These are phyloP conservation scores for Penicillium digitatum DNA, from an alignment of 2,329 filamentous ascomycete species.

Conservation along the genomic window DNA sequence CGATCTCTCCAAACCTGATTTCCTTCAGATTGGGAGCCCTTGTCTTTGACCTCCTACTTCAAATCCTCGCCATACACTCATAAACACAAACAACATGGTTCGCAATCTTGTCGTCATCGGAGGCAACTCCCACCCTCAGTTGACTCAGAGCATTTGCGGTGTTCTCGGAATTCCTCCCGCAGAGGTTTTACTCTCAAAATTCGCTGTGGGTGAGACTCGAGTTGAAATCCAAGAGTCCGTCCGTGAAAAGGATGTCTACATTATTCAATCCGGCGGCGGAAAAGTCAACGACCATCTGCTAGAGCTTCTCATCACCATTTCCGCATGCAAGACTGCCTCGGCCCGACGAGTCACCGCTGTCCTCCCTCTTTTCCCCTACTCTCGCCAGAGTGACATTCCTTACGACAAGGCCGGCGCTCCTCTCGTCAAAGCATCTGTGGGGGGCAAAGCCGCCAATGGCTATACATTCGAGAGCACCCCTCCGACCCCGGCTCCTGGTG, in stretches of 20 bases:
- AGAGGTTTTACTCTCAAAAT: slow-evolving; percentile 81
- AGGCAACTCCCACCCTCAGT: slow-evolving; percentile 84
- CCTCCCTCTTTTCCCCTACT: slow-evolving; percentile 93
- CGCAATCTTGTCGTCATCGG: slow-evolving; percentile 92
- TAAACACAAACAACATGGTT: slow-evolving; percentile 60
- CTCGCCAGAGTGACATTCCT: slow-evolving; percentile 88
- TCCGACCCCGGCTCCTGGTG: slow-evolving; percentile 72
- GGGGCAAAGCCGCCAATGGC: slow-evolving; percentile 46
- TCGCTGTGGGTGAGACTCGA: slow-evolving; percentile 89
- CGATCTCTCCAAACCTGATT: slow-evolving; percentile 20
- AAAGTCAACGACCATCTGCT: slow-evolving; percentile 95
- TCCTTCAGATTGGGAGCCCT: slow-evolving; percentile 22
- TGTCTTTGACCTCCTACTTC: slow-evolving; percentile 14
- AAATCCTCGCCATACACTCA: slow-evolving; percentile 8
- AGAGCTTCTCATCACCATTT: slow-evolving; percentile 95
- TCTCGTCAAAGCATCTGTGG: slow-evolving; percentile 62
- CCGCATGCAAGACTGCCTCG: slow-evolving; percentile 93
- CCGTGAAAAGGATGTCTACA: slow-evolving; percentile 97
- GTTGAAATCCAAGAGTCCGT: slow-evolving; percentile 97
- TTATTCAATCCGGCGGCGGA: slow-evolving; percentile 89
- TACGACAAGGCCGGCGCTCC: slow-evolving; percentile 96
- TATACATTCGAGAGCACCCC: slow-evolving; percentile 92
- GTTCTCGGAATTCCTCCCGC: slow-evolving; percentile 82
- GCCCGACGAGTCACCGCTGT: slow-evolving; percentile 91
- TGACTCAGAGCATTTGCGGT: slow-evolving; percentile 82